phyloP scores from a whole-genome alignment of 2,329 filamentous ascomycete species.

The Pezicula radicicola region DNA sequence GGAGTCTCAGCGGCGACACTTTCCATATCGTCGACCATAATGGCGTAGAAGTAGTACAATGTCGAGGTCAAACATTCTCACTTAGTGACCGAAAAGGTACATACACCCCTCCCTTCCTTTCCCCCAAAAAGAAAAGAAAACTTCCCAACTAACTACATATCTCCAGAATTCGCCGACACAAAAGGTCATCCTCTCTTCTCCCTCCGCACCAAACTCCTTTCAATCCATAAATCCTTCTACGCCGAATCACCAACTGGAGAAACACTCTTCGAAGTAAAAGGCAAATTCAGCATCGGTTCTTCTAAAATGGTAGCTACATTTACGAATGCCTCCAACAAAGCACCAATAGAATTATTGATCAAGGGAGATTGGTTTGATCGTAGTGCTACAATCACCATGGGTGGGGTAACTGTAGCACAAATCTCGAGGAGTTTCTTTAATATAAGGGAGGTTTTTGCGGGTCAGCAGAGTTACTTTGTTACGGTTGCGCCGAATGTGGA shows the following conservation, averaged over 20 bases:
- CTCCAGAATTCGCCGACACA: slow-evolving; percentile 12
- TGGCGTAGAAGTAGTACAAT: slow-evolving; percentile 35
- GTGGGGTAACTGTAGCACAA: slow-evolving; percentile 46
- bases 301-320: slow-evolving; percentile 57
- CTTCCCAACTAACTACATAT: neutral
- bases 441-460: slow-evolving; percentile 53
- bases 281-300: slow-evolving; percentile 35
- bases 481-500: slow-evolving; percentile 63
- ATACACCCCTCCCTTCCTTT: neutral
- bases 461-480: slow-evolving; percentile 64
- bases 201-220: slow-evolving; percentile 18
- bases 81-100: slow-evolving; percentile 19
- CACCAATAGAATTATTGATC: slow-evolving; percentile 47
- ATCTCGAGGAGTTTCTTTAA: slow-evolving; percentile 57
- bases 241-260: slow-evolving; percentile 15
- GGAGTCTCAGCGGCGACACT: slow-evolving; percentile 60
- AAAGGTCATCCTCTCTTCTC: slow-evolving; percentile 16
- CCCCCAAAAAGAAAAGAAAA: neutral
- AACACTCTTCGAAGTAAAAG: slow-evolving; percentile 24
- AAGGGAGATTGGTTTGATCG: slow-evolving; percentile 60
- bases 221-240: slow-evolving; percentile 22
- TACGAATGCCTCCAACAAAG: slow-evolving; percentile 41
- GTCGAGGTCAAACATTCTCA: slow-evolving; percentile 17
- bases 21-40: slow-evolving; percentile 58
- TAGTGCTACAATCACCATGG: slow-evolving; percentile 51